Percentiles rank a stretch among this genome's conserved stretches.
phyloP scores from a whole-genome alignment of 2,329 filamentous ascomycete species.

The Pyricularia sp. region DNA sequence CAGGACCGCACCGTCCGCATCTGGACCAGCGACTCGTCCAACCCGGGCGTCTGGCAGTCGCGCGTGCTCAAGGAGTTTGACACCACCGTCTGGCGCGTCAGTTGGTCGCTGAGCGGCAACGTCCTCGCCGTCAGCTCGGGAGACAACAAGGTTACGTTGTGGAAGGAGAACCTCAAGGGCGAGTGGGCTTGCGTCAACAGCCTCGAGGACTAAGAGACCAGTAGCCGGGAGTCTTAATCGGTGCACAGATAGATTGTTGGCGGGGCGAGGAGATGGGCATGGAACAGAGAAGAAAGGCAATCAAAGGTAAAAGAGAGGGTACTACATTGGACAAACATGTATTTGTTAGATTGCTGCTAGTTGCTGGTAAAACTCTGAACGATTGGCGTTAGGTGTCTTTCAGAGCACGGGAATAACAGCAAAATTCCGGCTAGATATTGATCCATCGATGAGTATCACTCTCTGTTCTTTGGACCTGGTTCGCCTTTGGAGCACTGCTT shows the following conservation, averaged over 20 bases:
- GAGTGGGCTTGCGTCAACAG: conserved; percentile 97
- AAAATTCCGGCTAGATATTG: background rate
- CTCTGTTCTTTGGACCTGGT: background rate
- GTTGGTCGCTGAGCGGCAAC: conserved; percentile 95
- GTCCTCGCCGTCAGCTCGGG: conserved; percentile 85
- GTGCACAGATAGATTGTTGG: background rate
- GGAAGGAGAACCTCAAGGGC: conserved; percentile 95
- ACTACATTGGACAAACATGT: background rate
- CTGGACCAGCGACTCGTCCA: conserved; percentile 69
- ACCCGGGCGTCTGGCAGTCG: conserved; percentile 63
- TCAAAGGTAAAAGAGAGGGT: background rate
- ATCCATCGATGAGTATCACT: background rate
- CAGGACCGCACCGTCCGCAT: conserved; percentile 97
- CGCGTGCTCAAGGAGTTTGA: conserved; percentile 74
- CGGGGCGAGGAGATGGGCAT: background rate
- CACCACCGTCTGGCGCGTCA: conserved; percentile 84
- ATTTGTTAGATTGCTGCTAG: background rate
- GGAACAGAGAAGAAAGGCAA: background rate
- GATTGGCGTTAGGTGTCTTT: background rate
- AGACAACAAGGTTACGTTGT: conserved; percentile 93
- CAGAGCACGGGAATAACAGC: background rate
- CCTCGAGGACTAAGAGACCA: conserved; percentile 62
- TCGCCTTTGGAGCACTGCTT: background rate
- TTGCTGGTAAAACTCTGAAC: background rate
- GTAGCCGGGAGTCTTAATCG: background rate